Evolutionary conservation across 2,329 filamentous ascomycete species (phyloP).

Genomic region (Xylaria sp.): DNA sequence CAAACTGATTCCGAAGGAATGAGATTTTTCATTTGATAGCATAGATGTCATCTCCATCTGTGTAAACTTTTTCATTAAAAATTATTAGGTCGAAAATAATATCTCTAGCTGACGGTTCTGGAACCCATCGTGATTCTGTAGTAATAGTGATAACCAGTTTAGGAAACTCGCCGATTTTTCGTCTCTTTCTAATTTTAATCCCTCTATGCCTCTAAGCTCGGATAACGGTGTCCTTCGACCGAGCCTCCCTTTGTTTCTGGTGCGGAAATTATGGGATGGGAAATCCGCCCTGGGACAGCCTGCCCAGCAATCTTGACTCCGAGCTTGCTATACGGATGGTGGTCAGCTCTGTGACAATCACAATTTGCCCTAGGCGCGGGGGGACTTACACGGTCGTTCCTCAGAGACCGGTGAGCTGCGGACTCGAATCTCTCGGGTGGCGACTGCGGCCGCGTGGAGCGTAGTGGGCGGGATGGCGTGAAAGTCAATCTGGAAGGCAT

Average conservation of each 20-base stretch:
- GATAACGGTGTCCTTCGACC: background rate
- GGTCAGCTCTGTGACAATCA: constrained; percentile 13
- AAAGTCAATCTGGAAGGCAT: constrained; percentile 43
- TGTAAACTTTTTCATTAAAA: background rate
- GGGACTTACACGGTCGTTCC: constrained; percentile 42
- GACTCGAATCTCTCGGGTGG: constrained; percentile 38
- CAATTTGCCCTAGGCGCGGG: background rate
- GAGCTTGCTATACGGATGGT: constrained; percentile 14
- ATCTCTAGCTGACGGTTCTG: background rate
- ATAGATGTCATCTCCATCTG: background rate
- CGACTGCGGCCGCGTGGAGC: constrained; percentile 31
- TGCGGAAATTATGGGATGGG: constrained; percentile 21
- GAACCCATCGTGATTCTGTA: background rate
- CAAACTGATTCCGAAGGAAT: background rate
- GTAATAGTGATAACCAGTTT: background rate
- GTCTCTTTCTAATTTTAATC: background rate
- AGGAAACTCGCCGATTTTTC: background rate
- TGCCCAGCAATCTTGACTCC: constrained; percentile 22
- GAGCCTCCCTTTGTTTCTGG: background rate
- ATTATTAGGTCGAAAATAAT: background rate
- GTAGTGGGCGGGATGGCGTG: constrained; percentile 31
- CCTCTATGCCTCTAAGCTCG: background rate
- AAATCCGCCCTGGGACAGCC: constrained; percentile 16
- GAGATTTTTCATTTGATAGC: background rate
- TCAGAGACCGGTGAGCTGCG: constrained; percentile 39